Percentiles rank a stretch among this genome's conserved stretches.
Conservation (phyloP, 257 asterid genomes). For the Verbena officinalis region DNA sequence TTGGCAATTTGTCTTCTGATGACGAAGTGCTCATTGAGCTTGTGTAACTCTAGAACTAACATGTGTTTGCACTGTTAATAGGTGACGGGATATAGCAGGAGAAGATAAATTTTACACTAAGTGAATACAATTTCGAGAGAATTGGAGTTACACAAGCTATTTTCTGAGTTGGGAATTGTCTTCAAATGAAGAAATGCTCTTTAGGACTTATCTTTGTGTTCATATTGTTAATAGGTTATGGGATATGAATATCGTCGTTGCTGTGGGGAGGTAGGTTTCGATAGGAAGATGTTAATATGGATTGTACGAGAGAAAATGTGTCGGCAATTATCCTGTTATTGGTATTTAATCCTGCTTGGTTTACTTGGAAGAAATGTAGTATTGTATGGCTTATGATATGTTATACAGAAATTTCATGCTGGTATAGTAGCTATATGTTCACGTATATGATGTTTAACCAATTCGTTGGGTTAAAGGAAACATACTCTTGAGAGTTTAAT, state of each 20-base stretch:
- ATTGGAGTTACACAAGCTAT: background rate
- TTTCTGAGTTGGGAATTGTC: background rate
- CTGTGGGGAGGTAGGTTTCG: constrained; percentile 7
- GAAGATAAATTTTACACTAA: too few relatives aligned
- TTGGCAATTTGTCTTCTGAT: background rate
- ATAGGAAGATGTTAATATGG: constrained; percentile 18
- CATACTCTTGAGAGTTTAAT: too few relatives aligned
- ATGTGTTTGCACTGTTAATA: background rate
- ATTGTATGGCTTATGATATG: background rate
- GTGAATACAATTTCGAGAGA: background rate
- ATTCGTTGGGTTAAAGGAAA: background rate
- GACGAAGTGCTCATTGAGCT: background rate
- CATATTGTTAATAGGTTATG: constrained; percentile 17
- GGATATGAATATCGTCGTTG: constrained; percentile 9
- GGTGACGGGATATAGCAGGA: too few relatives aligned
- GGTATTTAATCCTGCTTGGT: constrained; percentile 10
- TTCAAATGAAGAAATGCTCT: too few relatives aligned
- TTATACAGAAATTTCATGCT: constrained; percentile 2
- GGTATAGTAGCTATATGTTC: background rate
- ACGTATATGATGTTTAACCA: background rate
- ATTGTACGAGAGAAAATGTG: constrained; percentile 14
- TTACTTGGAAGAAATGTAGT: constrained; percentile 10
- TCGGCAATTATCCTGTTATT: background rate
- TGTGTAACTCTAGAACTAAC: background rate
- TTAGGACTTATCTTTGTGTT: background rate